Conservation (phyloP, 495 filamentous ascomycete species). For the Collariella sp. region DNA sequence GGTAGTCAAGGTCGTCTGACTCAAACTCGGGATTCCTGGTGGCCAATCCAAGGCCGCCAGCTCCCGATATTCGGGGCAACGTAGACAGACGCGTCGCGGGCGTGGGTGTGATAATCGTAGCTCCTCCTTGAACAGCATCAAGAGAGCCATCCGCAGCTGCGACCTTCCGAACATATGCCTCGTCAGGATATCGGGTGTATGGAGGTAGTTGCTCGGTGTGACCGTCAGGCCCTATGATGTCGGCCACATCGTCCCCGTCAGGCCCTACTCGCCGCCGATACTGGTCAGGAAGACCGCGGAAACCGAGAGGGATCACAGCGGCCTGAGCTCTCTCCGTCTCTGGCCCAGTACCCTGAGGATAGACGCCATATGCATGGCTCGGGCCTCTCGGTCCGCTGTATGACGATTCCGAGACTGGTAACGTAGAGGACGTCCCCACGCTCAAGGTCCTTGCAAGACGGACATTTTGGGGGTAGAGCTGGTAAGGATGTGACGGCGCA, state of each 20-base stretch:
- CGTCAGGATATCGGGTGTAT: slow-evolving; percentile 49
- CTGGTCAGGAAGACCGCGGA: slow-evolving; percentile 52
- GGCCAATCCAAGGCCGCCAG: slow-evolving; percentile 46
- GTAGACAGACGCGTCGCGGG: not conserved
- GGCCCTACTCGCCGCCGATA: slow-evolving; percentile 67
- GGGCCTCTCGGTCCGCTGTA: slow-evolving; percentile 56
- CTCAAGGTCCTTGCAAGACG: slow-evolving; percentile 55
- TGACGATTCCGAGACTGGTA: slow-evolving; percentile 46
- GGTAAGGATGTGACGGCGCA: slow-evolving; percentile 81
- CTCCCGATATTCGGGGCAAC: slow-evolving; percentile 31
- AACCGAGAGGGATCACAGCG: slow-evolving; percentile 58
- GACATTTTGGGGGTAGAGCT: slow-evolving; percentile 73
- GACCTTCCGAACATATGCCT: slow-evolving; percentile 17
- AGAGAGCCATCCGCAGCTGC: slow-evolving; percentile 6
- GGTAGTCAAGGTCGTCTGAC: slow-evolving; percentile 46
- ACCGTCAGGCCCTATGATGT: slow-evolving; percentile 81
- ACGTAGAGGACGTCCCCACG: slow-evolving; percentile 52
- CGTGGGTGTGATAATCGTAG: not conserved
- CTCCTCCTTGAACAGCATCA: not conserved
- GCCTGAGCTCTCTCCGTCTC: slow-evolving; percentile 11
- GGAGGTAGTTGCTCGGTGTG: slow-evolving; percentile 86
- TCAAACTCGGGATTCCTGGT: slow-evolving; percentile 48
- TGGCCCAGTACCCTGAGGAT: slow-evolving; percentile 57
- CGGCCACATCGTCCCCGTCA: slow-evolving; percentile 75
- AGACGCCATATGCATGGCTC: slow-evolving; percentile 79